Base-by-base conservation (phyloP, 2,329 filamentous ascomycete species). In the Aspergillus chevalieri region DNA sequence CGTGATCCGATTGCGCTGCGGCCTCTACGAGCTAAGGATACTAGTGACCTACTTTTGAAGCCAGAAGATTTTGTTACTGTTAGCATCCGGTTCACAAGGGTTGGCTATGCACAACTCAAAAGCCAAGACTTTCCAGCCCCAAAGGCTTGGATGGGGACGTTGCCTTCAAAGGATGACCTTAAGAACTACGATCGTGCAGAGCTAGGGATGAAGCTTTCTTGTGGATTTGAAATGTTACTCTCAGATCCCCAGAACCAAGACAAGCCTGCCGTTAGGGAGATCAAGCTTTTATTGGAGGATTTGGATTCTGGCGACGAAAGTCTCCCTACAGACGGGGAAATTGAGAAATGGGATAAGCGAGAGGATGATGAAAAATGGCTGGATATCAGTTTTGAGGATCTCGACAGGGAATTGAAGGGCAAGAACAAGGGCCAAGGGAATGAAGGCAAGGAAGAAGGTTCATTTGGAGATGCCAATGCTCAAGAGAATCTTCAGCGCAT, bases 321-420 rank as follows among this genome's bases (percentile, higher is more conserved):
- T 2, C 73, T 97, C 1, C 92, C 93, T 0, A 81, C 77, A 0
- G 79, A 95, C 57, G 69, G 75, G 0, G 87, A 92, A n/a, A 89
- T 97, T 8, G 67, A 69, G 2, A 57, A 54, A 0, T 97, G 93
- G 92, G 74, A 78, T 2, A 70, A 74, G 26, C 77, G 74, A n/a
- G 81, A 92, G 45, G 92, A 97, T 52, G 83, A 90, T 58, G 93
- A 97, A 60, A 78, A 81, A 19, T 98, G 93, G 93, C 76, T 98
- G 56, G 85, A 97, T 59, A 94, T 98, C 50, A 84, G 91, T 63
- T 96, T 89, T 57, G 80, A 86, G 15, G 90, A 96, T 54, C 89
- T 98, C 49, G 91, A 96, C 61, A 78, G 79, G 24, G 90, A 96
- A 65, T 73, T 98, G 2, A 74, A 76, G 48, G 81, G 80, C 1